Evolutionary conservation across 2,329 filamentous ascomycete species (phyloP).

Genomic region (Clonostachys byssicola): DNA sequence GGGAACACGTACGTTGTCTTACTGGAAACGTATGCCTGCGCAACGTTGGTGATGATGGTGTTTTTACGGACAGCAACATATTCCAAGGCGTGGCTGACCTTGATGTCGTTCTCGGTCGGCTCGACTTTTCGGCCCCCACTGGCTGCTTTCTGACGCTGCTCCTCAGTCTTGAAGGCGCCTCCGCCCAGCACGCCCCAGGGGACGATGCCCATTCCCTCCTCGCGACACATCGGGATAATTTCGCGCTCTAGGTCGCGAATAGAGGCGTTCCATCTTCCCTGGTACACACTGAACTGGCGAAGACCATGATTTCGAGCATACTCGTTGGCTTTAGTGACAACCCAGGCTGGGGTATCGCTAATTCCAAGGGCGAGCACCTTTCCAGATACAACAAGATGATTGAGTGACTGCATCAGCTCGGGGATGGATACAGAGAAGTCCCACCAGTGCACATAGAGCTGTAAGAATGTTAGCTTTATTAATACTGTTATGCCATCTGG

Average conservation of each 20-base stretch:
- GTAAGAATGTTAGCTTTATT: too few relatives aligned
- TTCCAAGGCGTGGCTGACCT: conserved; percentile 29
- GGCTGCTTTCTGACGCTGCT: conserved; percentile 1
- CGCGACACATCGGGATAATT: conserved; percentile 15
- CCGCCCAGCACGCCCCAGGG: conserved; percentile 46
- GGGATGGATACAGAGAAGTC: conserved; percentile 12
- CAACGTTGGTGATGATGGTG: conserved; percentile 29
- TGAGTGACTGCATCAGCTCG: conserved; percentile 15
- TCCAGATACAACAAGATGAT: conserved; percentile 12
- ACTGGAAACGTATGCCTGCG: conserved; percentile 62
- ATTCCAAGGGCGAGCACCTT: conserved; percentile 17
- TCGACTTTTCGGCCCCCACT: neutral
- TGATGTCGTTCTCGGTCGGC: conserved; percentile 42
- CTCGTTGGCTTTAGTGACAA: conserved; percentile 13
- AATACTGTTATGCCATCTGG: neutral
- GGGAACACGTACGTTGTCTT: conserved; percentile 49
- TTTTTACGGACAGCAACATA: conserved; percentile 30
- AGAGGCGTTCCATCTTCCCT: conserved; percentile 14
- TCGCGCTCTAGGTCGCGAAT: conserved; percentile 15
- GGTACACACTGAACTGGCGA: conserved; percentile 14
- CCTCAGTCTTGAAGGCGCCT: conserved; percentile 24
- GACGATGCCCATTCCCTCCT: conserved; percentile 29
- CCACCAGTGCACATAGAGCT: conserved; percentile 18
- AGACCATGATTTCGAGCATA: conserved; percentile 14
- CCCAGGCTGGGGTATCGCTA: conserved; percentile 18